phyloP scores from a whole-genome alignment of 768 basidiomycete species.

The Panus rudis region DNA sequence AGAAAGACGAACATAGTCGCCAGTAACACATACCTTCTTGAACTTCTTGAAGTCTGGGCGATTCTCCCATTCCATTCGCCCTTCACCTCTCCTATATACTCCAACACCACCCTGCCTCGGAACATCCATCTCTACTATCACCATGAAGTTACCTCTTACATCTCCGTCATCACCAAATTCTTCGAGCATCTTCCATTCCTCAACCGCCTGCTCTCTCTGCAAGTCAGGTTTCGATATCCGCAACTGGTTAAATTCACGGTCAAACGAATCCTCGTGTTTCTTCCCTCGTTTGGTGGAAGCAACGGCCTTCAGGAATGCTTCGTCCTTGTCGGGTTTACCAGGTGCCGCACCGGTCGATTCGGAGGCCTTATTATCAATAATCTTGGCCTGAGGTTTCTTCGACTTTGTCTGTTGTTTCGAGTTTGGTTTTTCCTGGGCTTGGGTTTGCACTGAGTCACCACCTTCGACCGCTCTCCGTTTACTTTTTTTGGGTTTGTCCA shows the following conservation, averaged over 20 bases:
- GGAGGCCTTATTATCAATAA: slow-evolving; percentile 5
- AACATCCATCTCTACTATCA: slow-evolving; percentile 61
- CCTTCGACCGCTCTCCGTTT: slow-evolving; percentile 23
- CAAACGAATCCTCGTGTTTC: slow-evolving; percentile 61
- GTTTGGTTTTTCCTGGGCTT: slow-evolving; percentile 3
- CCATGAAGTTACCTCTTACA: slow-evolving; percentile 75
- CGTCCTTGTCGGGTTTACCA: slow-evolving; percentile 59
- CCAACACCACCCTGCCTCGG: slow-evolving; percentile 22
- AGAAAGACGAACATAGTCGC: slow-evolving; percentile 12
- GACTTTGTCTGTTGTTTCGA: not conserved
- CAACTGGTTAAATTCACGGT: slow-evolving; percentile 74
- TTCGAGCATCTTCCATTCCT: slow-evolving; percentile 53
- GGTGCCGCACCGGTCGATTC: slow-evolving; percentile 26
- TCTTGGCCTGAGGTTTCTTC: slow-evolving; percentile 2
- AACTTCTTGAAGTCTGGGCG: slow-evolving; percentile 74
- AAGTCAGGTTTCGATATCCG: slow-evolving; percentile 62
- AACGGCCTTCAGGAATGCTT: slow-evolving; percentile 62
- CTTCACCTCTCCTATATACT: slow-evolving; percentile 14
- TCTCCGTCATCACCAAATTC: slow-evolving; percentile 59
- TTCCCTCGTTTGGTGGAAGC: slow-evolving; percentile 68
- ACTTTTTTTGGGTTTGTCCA: not conserved
- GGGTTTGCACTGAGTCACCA: slow-evolving; percentile 9
- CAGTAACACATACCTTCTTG: slow-evolving; percentile 44
- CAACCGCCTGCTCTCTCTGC: slow-evolving; percentile 37
- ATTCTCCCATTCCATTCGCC: slow-evolving; percentile 37